A percentile compares a stretch with the other conserved stretches of the same genome.
These are phyloP conservation scores for Luzula sylvatica DNA, from an alignment of 176 grass and related monocot genomes.

Conservation along the genomic window DNA sequence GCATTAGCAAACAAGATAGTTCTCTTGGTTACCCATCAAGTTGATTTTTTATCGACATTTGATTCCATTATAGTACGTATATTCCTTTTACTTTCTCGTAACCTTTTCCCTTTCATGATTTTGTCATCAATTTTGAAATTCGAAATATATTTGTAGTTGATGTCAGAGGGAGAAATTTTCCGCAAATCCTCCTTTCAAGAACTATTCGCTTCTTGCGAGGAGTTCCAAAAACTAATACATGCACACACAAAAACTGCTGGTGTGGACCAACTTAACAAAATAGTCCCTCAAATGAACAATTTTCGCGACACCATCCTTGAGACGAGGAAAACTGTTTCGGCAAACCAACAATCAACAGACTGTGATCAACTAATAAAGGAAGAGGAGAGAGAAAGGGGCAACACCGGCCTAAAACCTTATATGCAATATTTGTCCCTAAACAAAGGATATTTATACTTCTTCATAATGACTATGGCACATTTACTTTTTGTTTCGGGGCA, in stretches of 20 bases:
- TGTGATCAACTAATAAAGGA: constrained; percentile 67
- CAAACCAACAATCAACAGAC: constrained; percentile 26
- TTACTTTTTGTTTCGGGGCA: constrained; percentile 58
- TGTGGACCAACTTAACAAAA: constrained; percentile 28
- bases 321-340: constrained; percentile 20
- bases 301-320: constrained; percentile 21
- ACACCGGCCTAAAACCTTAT: constrained; percentile 72
- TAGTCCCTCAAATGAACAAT: constrained; percentile 17
- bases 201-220: constrained; percentile 47
- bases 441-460: constrained; percentile 65
- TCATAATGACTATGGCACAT: constrained; percentile 32
- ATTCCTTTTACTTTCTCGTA: too few species aligned
- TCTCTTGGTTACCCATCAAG: constrained; percentile 87
- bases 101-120: not conserved
- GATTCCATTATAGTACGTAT: constrained; percentile 53
- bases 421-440: constrained; percentile 60
- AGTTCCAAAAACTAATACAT: constrained; percentile 74
- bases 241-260: constrained; percentile 58
- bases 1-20: constrained; percentile 74
- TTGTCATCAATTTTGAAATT: not conserved
- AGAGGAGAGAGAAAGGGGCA: constrained; percentile 82
- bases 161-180: constrained; percentile 66
- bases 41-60: constrained; percentile 80
- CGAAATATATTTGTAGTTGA: constrained; percentile 75
- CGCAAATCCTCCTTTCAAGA: constrained; percentile 41